These are phyloP conservation scores for Monascus purpureus DNA, from an alignment of 495 filamentous ascomycete genomes.

Conservation along the genomic window DNA sequence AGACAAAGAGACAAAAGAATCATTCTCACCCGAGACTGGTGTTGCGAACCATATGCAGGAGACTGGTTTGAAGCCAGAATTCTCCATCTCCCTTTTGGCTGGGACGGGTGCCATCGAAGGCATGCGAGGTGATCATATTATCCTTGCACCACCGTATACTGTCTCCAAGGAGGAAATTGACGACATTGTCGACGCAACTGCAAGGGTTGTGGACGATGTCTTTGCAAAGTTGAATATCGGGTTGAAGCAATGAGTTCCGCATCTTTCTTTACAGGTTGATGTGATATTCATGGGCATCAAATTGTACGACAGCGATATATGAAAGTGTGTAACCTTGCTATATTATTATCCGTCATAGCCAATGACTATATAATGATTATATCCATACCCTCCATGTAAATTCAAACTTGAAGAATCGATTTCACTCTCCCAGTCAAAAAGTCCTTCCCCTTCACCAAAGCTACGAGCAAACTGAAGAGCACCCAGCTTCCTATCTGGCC, in stretches of 20 bases:
- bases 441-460: conserved; percentile 31
- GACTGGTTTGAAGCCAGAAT: conserved; percentile 32
- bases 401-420: neutral
- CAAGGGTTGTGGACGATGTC: conserved; percentile 18
- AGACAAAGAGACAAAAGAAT: conserved; percentile 39
- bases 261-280: no score
- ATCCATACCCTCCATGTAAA: no score
- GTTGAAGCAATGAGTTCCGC: no score
- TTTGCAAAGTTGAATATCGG: conserved; percentile 17
- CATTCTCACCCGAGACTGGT: conserved; percentile 25
- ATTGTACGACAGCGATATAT: no score
- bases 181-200: conserved; percentile 35
- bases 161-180: conserved; percentile 48
- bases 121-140: conserved; percentile 54
- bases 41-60: conserved; percentile 37
- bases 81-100: conserved; percentile 56
- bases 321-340: no score
- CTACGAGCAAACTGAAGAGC: conserved; percentile 29
- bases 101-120: conserved; percentile 56
- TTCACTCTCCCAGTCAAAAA: conserved; percentile 13
- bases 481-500: conserved; percentile 34
- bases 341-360: no score
- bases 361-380: no score
- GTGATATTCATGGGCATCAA: no score
- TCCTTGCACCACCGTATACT: conserved; percentile 65